Percentiles rank a stretch among this genome's conserved stretches.
These are phyloP conservation scores for Eucalyptus caleyi DNA, from an alignment of 345 rosid species.

Conservation along the genomic window DNA sequence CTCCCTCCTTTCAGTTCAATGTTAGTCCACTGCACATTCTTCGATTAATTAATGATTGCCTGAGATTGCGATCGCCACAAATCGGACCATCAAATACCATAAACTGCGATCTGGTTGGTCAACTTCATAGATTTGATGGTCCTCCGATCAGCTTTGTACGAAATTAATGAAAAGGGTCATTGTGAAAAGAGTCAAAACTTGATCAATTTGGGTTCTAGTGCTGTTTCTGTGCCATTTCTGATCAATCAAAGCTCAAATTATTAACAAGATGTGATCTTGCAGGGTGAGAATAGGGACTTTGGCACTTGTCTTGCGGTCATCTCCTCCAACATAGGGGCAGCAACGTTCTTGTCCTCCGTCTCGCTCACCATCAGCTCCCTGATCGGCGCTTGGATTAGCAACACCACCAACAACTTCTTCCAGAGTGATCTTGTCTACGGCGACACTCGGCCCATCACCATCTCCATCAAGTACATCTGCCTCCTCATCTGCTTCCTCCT, in stretches of 20 bases:
- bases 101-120: not conserved
- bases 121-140: not conserved
- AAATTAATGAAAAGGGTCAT: not conserved
- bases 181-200: not conserved
- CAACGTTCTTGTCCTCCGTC: constrained; percentile 51
- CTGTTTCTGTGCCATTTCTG: not conserved
- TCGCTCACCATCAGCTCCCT: constrained; percentile 67
- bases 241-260: not conserved
- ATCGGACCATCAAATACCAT: not conserved
- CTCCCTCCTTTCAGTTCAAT: not conserved
- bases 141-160: not conserved
- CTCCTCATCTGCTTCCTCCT: constrained; percentile 56
- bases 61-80: not conserved
- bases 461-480: constrained; percentile 59
- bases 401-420: constrained; percentile 31
- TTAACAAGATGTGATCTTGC: not conserved
- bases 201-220: not conserved
- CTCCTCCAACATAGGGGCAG: constrained; percentile 42
- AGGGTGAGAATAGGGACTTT: constrained; percentile 20
- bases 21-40: not conserved
- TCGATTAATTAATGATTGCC: not conserved
- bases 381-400: constrained; percentile 81
- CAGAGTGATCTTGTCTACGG: constrained; percentile 45
- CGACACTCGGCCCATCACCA: constrained; percentile 53
- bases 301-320: constrained; percentile 39